Evolutionary conservation across 805 yeast genomes (phyloP), one percentile per base, ranked within the genome.

Genomic region (Priceomyces fermenticarens): DNA sequence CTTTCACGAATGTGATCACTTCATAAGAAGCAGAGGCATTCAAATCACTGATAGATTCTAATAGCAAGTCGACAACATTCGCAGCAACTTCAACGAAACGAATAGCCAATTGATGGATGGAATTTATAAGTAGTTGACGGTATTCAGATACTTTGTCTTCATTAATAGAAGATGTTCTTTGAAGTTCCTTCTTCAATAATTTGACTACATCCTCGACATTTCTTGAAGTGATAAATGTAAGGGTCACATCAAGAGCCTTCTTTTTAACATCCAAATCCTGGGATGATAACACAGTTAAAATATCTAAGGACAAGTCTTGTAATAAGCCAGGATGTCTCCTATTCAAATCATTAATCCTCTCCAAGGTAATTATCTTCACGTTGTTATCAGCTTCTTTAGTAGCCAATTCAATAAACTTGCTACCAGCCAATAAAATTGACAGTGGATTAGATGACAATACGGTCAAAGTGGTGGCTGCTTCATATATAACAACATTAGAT

Each of bases 151-250:
- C 75, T 58, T 85, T 84, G 52, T 91, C 98, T 51, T 87, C 89
- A 56, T 80, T 81, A 11, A 80, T 70, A 37, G 74, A 70, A 12
- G 88, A 72, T 4, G 96, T 80, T 48, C 77, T 80, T 54, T 84
- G 83, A 42, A 93, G 77, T 67, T 93, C 99, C 59, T 88, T 93
- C 70, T 88, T 91, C 65, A 93, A 79, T 51, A 91, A 77, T 57
- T 89, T 88, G 49, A 93, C 85, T 29, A 91, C 96, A 56, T 88
- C 96, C 57, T 89, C 97, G 39, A 89, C 96, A 52, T 91, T 91
- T 70, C 95, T 86, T 52, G 84, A 78, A 31, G 95, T 75, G 36
- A 89, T 82, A 57, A 93, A 75, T 46, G 81, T 76, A 57, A 93
- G 71, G n/a, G 95, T 79, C 38, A 91, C 85, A 42, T 82, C 84